These are phyloP conservation scores for Dacryopinax spathularia DNA, from an alignment of 768 basidiomycete species.

Conservation along the genomic window DNA sequence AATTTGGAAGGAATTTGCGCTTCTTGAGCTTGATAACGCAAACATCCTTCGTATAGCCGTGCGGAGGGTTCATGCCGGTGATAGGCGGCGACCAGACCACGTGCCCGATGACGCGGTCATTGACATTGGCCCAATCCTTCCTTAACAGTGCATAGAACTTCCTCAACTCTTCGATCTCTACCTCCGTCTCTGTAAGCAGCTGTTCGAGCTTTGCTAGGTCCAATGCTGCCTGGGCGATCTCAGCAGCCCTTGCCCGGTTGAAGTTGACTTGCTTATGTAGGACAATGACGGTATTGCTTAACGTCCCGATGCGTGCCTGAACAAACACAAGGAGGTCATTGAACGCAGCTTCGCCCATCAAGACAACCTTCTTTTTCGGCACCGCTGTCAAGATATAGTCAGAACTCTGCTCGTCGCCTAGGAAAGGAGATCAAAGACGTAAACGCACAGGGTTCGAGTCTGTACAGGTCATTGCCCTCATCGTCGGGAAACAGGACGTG, in stretches of 20 bases:
- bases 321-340: slow-evolving; percentile 22
- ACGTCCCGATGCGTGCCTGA: slow-evolving; percentile 20
- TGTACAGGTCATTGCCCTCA: slow-evolving; percentile 20
- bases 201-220: slow-evolving; percentile 14
- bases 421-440: slow-evolving; percentile 15
- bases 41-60: slow-evolving; percentile 27
- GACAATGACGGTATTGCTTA: slow-evolving; percentile 11
- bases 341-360: slow-evolving; percentile 26
- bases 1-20: slow-evolving; percentile 23
- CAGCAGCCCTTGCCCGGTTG: slow-evolving; percentile 14
- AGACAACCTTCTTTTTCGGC: slow-evolving; percentile 27
- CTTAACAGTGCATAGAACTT: slow-evolving; percentile 23
- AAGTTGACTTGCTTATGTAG: slow-evolving; percentile 17
- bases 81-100: slow-evolving; percentile 30
- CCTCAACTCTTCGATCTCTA: slow-evolving; percentile 23
- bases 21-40: slow-evolving; percentile 30
- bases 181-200: slow-evolving; percentile 15
- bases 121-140: slow-evolving; percentile 23
- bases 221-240: slow-evolving; percentile 13
- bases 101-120: slow-evolving; percentile 28
- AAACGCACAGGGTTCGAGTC: slow-evolving; percentile 21
- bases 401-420: slow-evolving; percentile 20
- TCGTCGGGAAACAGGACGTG: slow-evolving; percentile 11
- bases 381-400: slow-evolving; percentile 18
- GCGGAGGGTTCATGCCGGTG: slow-evolving; percentile 18